Conservation (phyloP, 2,329 filamentous ascomycete species). For the Verticillium tricorpus region DNA sequence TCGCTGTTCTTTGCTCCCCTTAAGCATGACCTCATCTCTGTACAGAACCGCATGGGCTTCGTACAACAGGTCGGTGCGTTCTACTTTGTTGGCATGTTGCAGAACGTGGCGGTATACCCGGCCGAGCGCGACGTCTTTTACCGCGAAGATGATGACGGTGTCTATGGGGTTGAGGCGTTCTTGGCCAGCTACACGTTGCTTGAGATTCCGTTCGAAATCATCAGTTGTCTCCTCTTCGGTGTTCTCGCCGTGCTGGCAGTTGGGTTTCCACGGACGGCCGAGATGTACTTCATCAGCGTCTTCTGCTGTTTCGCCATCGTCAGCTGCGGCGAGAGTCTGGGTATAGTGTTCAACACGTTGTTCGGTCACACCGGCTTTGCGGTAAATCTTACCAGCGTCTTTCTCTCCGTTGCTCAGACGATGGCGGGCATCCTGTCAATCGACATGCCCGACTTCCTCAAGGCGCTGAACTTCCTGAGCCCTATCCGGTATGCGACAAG, state of each 20-base stretch:
- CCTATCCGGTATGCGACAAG: conserved; percentile 67
- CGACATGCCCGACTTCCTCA: conserved; percentile 60
- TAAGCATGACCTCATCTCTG: conserved; percentile 61
- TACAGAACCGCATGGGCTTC: conserved; percentile 72
- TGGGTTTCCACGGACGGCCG: conserved; percentile 56
- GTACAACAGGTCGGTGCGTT: conserved; percentile 67
- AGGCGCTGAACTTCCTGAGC: conserved; percentile 66
- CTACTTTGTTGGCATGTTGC: conserved; percentile 74
- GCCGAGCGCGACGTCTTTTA: conserved; percentile 72
- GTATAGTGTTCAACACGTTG: conserved; percentile 77
- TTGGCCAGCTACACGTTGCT: conserved; percentile 65
- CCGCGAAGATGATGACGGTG: conserved; percentile 68
- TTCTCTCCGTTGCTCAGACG: conserved; percentile 65
- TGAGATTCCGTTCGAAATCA: conserved; percentile 67
- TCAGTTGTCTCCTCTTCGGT: conserved; percentile 61
- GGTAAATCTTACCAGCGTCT: conserved; percentile 65
- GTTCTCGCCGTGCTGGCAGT: conserved; percentile 60
- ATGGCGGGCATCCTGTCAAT: conserved; percentile 70
- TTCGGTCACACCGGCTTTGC: conserved; percentile 72
- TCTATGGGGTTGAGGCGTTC: conserved; percentile 69
- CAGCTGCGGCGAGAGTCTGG: conserved; percentile 68
- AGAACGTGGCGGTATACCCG: conserved; percentile 73
- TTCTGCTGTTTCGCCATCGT: conserved; percentile 72
- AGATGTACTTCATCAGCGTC: conserved; percentile 62
- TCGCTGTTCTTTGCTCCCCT: conserved; percentile 69